Conservation (phyloP, 2,329 filamentous ascomycete genomes). For the Ophiocordyceps australis region DNA sequence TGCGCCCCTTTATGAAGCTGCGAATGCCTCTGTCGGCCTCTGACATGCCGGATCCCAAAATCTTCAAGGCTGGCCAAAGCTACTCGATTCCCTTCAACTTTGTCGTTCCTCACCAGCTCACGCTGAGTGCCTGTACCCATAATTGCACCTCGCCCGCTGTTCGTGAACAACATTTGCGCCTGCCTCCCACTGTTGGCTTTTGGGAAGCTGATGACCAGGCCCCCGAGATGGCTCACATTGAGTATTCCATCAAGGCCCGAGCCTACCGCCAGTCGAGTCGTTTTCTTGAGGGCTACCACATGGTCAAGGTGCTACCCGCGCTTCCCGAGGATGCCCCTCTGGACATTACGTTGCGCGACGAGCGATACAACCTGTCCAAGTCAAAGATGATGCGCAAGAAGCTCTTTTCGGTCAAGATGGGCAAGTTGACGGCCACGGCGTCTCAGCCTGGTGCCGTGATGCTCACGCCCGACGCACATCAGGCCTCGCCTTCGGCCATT, state of each 20-base stretch:
- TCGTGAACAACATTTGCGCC: slow-evolving; percentile 29
- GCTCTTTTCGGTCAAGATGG: slow-evolving; percentile 31
- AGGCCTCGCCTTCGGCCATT: slow-evolving; percentile 21
- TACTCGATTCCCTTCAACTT: slow-evolving; percentile 40
- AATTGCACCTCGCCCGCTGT: slow-evolving; percentile 22
- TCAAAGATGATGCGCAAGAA: slow-evolving; percentile 34
- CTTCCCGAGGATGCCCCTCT: slow-evolving; percentile 31
- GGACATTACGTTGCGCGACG: slow-evolving; percentile 25
- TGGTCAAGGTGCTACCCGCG: slow-evolving; percentile 33
- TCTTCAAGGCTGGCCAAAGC: slow-evolving; percentile 27
- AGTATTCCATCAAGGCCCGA: slow-evolving; percentile 33
- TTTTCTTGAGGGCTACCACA: slow-evolving; percentile 20
- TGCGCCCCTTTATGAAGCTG: slow-evolving; percentile 36
- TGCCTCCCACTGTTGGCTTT: slow-evolving; percentile 31
- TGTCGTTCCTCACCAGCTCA: slow-evolving; percentile 38
- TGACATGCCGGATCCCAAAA: slow-evolving; percentile 24
- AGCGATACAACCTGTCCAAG: slow-evolving; percentile 29
- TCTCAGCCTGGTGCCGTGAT: slow-evolving; percentile 28
- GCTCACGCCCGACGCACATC: slow-evolving; percentile 28
- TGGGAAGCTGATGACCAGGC: slow-evolving; percentile 37
- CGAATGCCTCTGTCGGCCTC: slow-evolving; percentile 31
- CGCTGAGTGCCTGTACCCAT: slow-evolving; percentile 36
- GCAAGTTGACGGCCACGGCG: slow-evolving; percentile 25
- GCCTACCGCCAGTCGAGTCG: slow-evolving; percentile 10
- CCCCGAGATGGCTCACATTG: slow-evolving; percentile 33